phyloP scores from a whole-genome alignment of 2,329 filamentous ascomycete species.

The Exophiala phaeomuriformis region DNA sequence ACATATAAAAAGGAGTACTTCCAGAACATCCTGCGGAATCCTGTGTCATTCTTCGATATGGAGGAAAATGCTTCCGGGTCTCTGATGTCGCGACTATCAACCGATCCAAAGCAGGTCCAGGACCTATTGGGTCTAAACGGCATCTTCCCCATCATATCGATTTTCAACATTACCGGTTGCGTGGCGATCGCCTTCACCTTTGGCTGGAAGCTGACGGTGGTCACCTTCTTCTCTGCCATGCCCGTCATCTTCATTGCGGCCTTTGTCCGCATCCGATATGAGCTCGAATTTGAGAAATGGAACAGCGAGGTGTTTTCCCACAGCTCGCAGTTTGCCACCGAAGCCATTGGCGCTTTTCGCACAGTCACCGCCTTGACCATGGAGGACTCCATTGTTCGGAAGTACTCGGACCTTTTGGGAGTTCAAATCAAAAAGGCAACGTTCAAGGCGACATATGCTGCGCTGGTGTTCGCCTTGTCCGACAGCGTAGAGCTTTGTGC shows the following conservation, averaged over 20 bases:
- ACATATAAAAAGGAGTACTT: constrained; percentile 42
- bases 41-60: constrained; percentile 38
- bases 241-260: constrained; percentile 46
- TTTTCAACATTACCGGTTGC: constrained; percentile 59
- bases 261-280: constrained; percentile 31
- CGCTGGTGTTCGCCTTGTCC: constrained; percentile 60
- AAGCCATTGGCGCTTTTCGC: constrained; percentile 65
- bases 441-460: constrained; percentile 54
- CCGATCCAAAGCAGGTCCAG: constrained; percentile 45
- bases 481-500: constrained; percentile 59
- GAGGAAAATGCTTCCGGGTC: constrained; percentile 44
- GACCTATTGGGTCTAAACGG: constrained; percentile 51
- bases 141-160: constrained; percentile 66
- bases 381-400: constrained; percentile 56
- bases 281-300: constrained; percentile 22
- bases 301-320: constrained; percentile 38
- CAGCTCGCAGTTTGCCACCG: constrained; percentile 66
- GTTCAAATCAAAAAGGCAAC: constrained; percentile 55
- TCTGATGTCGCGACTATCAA: constrained; percentile 42
- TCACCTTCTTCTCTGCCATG: constrained; percentile 54
- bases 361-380: constrained; percentile 65
- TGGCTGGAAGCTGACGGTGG: constrained; percentile 68
- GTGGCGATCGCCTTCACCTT: constrained; percentile 62
- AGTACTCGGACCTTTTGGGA: constrained; percentile 54
- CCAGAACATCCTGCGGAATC: constrained; percentile 39